phyloP scores from a whole-genome alignment of 2,329 filamentous ascomycete genomes.

The Botryotinia calthae region DNA sequence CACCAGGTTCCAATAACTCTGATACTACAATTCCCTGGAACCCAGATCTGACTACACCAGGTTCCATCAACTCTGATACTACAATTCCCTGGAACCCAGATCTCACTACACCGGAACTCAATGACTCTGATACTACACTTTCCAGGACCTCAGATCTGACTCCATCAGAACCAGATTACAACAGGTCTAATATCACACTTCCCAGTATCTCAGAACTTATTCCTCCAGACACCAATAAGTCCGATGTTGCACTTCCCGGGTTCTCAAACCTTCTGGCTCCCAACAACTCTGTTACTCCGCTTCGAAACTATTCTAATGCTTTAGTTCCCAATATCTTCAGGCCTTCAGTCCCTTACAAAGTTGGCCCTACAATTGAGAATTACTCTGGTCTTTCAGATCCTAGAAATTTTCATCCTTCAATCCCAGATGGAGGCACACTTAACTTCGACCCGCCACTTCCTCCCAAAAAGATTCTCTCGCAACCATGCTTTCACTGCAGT shows the following conservation, averaged over 20 bases:
- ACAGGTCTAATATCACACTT: neutral
- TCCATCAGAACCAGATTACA: neutral
- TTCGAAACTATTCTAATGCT: neutral
- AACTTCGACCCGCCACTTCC: too few relatives aligned
- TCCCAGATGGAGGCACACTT: neutral
- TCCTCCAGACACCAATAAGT: neutral
- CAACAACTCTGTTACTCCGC: neutral
- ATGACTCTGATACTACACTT: fast-evolving
- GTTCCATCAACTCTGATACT: neutral
- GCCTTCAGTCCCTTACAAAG: neutral
- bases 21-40: neutral
- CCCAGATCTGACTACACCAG: neutral
- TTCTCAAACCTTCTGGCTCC: neutral
- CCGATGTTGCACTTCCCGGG: neutral
- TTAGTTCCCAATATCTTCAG: neutral
- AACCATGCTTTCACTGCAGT: neutral
- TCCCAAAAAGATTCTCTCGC: neutral
- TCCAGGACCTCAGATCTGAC: too few relatives aligned
- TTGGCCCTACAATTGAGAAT: neutral
- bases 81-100: neutral
- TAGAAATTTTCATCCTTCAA: neutral
- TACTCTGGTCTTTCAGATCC: neutral
- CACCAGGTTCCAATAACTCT: neutral
- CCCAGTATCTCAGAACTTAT: fast-evolving
- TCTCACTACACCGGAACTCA: fast-evolving